Percentiles rank a stretch among this genome's conserved stretches.
These are phyloP conservation scores for Leptographium procerum DNA, from an alignment of 2,329 filamentous ascomycete species.

Conservation along the genomic window DNA sequence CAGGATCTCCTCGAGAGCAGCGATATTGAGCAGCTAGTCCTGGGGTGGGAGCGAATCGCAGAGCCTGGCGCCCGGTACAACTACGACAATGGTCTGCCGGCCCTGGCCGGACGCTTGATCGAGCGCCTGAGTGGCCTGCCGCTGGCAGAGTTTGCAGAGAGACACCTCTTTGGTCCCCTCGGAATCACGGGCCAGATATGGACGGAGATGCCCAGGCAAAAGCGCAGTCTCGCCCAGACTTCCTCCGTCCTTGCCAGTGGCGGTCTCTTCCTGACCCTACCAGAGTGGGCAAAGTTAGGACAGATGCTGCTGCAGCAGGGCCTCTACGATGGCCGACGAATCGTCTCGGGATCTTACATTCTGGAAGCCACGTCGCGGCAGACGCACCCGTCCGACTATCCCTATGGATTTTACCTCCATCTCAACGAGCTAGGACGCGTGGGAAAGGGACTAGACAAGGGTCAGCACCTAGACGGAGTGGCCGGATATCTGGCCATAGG, in stretches of 20 bases:
- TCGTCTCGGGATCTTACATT: not conserved
- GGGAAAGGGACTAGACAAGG: not conserved
- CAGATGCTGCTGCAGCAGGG: not conserved
- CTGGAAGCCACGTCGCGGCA: not conserved
- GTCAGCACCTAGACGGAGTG: not conserved
- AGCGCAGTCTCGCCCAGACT: not conserved
- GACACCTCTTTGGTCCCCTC: not conserved
- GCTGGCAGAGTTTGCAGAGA: not conserved
- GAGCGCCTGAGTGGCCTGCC: not conserved
- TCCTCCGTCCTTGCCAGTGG: not conserved
- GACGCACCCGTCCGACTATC: not conserved
- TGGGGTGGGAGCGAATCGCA: not conserved
- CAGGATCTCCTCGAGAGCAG: not conserved
- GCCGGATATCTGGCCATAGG: not conserved
- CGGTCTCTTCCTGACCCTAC: not conserved
- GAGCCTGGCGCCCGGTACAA: not conserved
- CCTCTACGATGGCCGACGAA: not conserved
- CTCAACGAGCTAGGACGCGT: not conserved
- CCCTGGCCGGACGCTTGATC: not conserved
- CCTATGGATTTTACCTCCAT: not conserved
- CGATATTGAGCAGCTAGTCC: not conserved
- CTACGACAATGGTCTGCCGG: slow-evolving; percentile 4
- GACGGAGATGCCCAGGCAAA: not conserved
- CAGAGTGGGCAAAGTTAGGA: not conserved
- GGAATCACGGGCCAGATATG: not conserved